A percentile compares a stretch with the other conserved stretches of the same genome.
Conservation (phyloP, 257 asterid species). For the Solanum chilense region DNA sequence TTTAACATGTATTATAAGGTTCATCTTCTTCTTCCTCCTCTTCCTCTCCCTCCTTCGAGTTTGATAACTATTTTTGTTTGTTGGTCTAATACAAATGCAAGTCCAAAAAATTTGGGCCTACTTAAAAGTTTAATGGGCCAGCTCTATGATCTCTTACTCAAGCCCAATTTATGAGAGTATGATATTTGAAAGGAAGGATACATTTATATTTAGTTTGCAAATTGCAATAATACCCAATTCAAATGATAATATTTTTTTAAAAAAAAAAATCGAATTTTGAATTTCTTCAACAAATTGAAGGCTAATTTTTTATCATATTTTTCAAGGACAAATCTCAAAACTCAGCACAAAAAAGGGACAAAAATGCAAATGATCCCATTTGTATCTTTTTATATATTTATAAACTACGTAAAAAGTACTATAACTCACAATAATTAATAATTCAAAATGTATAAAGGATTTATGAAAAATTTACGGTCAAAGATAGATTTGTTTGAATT, state of each 20-base stretch:
- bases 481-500: no score
- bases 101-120: background rate
- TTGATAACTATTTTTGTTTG: background rate
- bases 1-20: no score
- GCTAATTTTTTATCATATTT: no score
- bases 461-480: no score
- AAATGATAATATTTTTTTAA: background rate
- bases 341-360: background rate
- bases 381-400: no score
- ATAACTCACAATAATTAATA: no score
- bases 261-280: background rate
- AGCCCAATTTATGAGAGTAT: background rate
- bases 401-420: no score
- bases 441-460: no score
- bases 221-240: background rate
- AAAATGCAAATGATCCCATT: background rate
- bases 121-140: background rate
- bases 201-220: background rate
- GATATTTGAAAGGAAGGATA: background rate
- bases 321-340: background rate
- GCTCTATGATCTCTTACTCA: background rate
- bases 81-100: background rate
- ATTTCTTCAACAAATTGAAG: no score
- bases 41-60: no score
- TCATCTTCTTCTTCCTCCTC: no score